Evolutionary conservation across 1,139 yeast genomes (phyloP).

Genomic region (Geotrichum phurueaensis): DNA sequence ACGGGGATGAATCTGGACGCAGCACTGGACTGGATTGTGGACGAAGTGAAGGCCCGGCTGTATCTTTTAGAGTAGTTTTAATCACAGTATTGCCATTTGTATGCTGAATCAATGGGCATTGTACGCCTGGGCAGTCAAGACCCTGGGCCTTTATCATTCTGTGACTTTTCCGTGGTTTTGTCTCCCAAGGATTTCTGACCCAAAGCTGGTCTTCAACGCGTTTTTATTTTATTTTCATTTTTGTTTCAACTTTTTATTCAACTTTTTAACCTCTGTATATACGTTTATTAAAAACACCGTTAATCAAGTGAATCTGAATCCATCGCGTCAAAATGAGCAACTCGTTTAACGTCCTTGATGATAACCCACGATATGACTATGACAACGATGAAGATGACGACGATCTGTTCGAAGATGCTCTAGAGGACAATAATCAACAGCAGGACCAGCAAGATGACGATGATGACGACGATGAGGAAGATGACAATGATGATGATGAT

Average conservation of each 20-base stretch:
- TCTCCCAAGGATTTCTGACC: not conserved
- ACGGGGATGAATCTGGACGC: conserved; percentile 46
- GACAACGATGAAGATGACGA: conserved; percentile 28
- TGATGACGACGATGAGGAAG: conserved; percentile 21
- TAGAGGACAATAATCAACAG: conserved; percentile 25
- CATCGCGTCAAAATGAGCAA: conserved; percentile 4
- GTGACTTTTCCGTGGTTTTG: not conserved
- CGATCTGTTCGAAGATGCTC: conserved; percentile 30
- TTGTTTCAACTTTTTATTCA: not conserved
- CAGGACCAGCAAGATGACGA: conserved; percentile 19
- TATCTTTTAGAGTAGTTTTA: conserved; percentile 32
- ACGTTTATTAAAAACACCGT: not conserved
- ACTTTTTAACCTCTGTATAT: not conserved
- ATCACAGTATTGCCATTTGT: not conserved
- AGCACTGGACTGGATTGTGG: conserved; percentile 49
- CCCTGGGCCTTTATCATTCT: not conserved
- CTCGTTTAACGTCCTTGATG: conserved; percentile 13
- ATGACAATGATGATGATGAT: conserved; percentile 21
- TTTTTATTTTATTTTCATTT: not conserved
- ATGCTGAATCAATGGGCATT: not conserved
- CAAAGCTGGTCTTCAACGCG: not conserved
- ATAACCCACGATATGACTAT: conserved; percentile 12
- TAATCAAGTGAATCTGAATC: not conserved
- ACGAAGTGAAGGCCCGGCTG: conserved; percentile 38
- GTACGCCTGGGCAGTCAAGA: not conserved